Percentiles rank a stretch among this genome's conserved stretches.
These are phyloP conservation scores for Rhodotorula diobovata DNA, from an alignment of 768 basidiomycete genomes.

Conservation along the genomic window DNA sequence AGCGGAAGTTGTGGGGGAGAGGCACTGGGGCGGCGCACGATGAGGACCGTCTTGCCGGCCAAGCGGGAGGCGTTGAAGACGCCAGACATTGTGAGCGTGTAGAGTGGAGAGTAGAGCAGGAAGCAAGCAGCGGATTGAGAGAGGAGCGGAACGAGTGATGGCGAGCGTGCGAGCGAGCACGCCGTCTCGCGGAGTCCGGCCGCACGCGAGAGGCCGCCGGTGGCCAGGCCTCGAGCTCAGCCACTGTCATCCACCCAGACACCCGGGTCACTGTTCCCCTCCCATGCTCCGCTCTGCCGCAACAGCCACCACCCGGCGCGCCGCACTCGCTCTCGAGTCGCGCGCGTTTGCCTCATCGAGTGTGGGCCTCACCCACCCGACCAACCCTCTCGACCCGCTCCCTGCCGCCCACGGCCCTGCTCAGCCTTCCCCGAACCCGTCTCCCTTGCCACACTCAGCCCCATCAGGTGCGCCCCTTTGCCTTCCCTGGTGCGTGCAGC, in stretches of 20 bases:
- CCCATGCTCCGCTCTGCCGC: no score
- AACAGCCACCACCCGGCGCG: not conserved
- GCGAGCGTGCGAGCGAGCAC: not conserved
- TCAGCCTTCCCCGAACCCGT: not conserved
- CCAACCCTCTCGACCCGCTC: conserved; percentile 16
- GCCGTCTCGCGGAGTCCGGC: no score
- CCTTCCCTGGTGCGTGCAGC: no score
- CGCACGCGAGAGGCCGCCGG: no score
- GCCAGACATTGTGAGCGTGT: conserved; percentile 1
- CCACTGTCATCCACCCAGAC: no score
- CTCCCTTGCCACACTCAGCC: not conserved
- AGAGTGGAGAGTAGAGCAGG: not conserved
- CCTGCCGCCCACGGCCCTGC: not conserved
- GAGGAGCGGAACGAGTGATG: not conserved
- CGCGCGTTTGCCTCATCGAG: not conserved
- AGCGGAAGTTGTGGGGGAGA: not conserved
- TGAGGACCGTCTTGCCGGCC: conserved; percentile 32
- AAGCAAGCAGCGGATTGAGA: not conserved
- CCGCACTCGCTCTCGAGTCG: not conserved
- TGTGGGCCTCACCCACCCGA: not conserved
- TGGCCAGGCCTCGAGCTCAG: no score
- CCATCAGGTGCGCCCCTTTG: not conserved
- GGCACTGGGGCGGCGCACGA: conserved; percentile 11
- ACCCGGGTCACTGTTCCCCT: no score
- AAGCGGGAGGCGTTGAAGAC: conserved; percentile 27